Evolutionary conservation across 1,139 yeast genomes (phyloP).

Genomic region (Taphrina deformans): DNA sequence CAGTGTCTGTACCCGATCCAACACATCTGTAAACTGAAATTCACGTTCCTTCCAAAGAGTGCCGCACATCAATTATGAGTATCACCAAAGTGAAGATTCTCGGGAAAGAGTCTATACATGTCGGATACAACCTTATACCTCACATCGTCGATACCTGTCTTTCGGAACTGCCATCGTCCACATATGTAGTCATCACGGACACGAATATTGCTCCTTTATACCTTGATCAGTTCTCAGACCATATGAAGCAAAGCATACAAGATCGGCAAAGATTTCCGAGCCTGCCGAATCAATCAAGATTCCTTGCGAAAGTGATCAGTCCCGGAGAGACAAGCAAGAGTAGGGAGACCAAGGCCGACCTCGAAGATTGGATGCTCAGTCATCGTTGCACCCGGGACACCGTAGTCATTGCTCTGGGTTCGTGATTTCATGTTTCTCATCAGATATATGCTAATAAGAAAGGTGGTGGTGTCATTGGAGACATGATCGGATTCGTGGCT

Average conservation of each 20-base stretch:
- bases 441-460: not conserved
- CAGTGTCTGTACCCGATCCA: too few relatives aligned
- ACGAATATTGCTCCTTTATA: slow-evolving; percentile 56
- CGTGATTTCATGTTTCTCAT: not conserved
- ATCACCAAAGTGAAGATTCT: slow-evolving; percentile 49
- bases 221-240: slow-evolving; percentile 56
- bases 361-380: slow-evolving; percentile 83
- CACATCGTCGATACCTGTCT: slow-evolving; percentile 75
- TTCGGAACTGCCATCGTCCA: slow-evolving; percentile 68
- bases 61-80: too few relatives aligned
- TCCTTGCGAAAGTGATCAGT: slow-evolving; percentile 70
- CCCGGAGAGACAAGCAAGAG: slow-evolving; percentile 95
- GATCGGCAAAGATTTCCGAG: slow-evolving; percentile 34
- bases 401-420: slow-evolving; percentile 85
- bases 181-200: slow-evolving; percentile 90
- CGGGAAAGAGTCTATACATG: slow-evolving; percentile 82
- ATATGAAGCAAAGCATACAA: slow-evolving; percentile 45
- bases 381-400: slow-evolving; percentile 96
- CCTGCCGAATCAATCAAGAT: slow-evolving; percentile 51
- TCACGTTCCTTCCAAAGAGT: too few relatives aligned
- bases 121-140: slow-evolving; percentile 78
- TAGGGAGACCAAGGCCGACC: slow-evolving; percentile 84
- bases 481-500: slow-evolving; percentile 98
- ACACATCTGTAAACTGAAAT: too few relatives aligned
- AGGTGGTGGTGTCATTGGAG: slow-evolving; percentile 94